Base-by-base conservation (phyloP, 1,284 basidiomycete genomes). In the Vanrija sp. region DNA sequence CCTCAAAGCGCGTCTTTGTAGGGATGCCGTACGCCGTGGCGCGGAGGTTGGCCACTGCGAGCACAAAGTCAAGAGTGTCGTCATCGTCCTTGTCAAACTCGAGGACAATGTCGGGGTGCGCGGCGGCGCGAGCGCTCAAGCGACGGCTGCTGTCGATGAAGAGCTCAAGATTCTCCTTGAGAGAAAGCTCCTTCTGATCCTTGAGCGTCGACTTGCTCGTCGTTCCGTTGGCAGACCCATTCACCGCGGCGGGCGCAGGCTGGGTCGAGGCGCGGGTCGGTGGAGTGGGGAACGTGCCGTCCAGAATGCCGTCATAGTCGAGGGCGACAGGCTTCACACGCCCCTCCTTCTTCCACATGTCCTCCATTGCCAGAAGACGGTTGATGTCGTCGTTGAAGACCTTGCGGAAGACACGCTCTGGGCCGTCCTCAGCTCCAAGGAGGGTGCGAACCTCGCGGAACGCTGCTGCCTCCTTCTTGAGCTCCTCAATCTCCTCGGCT, bases 41-140 rank as follows among this genome's bases (percentile, higher is more conserved):
- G 5, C 95, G 86, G 40, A 99, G 80, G 78, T 99, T 99, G 6
- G 93, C 88, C 0, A 93, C 85, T 3, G 95, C 89, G 0, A 93
- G 91, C 34, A 98, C 94, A 72, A 99, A 98, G 76, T 98, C 91
- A 10, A 99, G 83, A 0, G 92, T 89, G 66, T 98, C 94, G 40
- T 93, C 89, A 68, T 98, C 96, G 72, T 98, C 96, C 76, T 99
- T 99, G 80, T 99, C 96, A 67, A 98, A 99, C 0, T 86, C 80
- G 48, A 98, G 88, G 1, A 78, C 67, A 0, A 83, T 86, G 16
- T 87, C 82, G 61, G 91, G 87, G 34, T 88, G 86, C 29, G 80
- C 80, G 44, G 83, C 82, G 2, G 91, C 77, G 6, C 94, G 89
- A 4, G 79, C 78, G 1, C 91, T 86, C 1, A 98, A 80, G 1